Percentiles rank a stretch among this genome's conserved stretches.
phyloP scores from a whole-genome alignment of 768 basidiomycete species.

The Auricularia sp. region DNA sequence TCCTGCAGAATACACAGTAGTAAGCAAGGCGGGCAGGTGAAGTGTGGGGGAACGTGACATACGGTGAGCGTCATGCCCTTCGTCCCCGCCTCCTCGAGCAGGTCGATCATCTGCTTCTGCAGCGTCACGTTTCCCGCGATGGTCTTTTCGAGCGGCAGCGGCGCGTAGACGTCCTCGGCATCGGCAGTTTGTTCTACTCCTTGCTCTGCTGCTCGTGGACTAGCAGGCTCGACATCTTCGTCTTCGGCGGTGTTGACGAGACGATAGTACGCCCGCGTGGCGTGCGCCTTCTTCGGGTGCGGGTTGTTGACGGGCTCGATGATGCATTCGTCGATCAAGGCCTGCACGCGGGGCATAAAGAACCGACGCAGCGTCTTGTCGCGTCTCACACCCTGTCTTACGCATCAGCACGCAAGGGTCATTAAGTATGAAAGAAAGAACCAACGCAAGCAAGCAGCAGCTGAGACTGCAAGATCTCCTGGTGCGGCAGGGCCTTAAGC shows the following conservation, averaged over 20 bases:
- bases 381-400: neutral
- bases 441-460: neutral
- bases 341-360: conserved; percentile 63
- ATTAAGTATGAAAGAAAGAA: too few relatives aligned
- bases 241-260: neutral
- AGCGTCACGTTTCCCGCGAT: conserved; percentile 45
- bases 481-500: conserved; percentile 29
- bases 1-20: conserved; percentile 33
- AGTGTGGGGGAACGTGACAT: conserved; percentile 7
- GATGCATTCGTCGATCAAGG: conserved; percentile 59
- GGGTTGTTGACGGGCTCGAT: conserved; percentile 53
- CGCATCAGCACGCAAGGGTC: too few relatives aligned
- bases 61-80: conserved; percentile 68
- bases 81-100: conserved; percentile 57
- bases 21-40: conserved; percentile 1
- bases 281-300: neutral
- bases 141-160: neutral
- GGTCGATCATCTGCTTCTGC: conserved; percentile 68
- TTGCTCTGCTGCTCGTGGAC: neutral
- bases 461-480: neutral
- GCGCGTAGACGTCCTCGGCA: neutral
- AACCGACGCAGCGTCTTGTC: conserved; percentile 70
- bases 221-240: neutral
- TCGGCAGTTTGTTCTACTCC: neutral
- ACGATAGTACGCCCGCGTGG: neutral